Evolutionary conservation across 441 rosid genomes (phyloP).

Genomic region (Gossypium davidsonii): DNA sequence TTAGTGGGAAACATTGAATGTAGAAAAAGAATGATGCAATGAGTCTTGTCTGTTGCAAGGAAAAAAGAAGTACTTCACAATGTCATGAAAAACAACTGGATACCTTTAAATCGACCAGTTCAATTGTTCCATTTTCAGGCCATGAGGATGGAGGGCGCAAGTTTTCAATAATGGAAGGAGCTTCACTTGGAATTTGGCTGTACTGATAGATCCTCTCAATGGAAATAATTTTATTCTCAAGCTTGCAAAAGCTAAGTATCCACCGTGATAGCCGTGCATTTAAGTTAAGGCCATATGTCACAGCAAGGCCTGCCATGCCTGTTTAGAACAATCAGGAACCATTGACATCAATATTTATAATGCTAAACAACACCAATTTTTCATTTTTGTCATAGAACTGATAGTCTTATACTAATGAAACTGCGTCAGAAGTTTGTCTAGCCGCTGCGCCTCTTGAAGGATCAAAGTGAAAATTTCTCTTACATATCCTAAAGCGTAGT

Average conservation of each 20-base stretch:
- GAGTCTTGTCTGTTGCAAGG: background rate
- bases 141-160: constrained; percentile 62
- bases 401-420: background rate
- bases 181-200: constrained; percentile 82
- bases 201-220: constrained; percentile 96
- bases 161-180: constrained; percentile 60
- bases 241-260: constrained; percentile 99
- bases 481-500: background rate
- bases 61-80: background rate
- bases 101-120: constrained; percentile 86
- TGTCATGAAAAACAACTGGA: background rate
- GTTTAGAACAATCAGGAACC: constrained; percentile 22
- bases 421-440: background rate
- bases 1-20: background rate
- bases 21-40: background rate
- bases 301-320: constrained; percentile 99
- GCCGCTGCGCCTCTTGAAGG: background rate
- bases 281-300: constrained; percentile 95
- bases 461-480: background rate
- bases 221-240: constrained; percentile 94
- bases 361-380: background rate
- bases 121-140: constrained; percentile 84
- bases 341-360: constrained; percentile 11
- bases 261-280: constrained; percentile 94
- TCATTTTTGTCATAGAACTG: background rate